Evolutionary conservation across 1,139 yeast species (phyloP).

Genomic region (Yamadazyma oceani): DNA sequence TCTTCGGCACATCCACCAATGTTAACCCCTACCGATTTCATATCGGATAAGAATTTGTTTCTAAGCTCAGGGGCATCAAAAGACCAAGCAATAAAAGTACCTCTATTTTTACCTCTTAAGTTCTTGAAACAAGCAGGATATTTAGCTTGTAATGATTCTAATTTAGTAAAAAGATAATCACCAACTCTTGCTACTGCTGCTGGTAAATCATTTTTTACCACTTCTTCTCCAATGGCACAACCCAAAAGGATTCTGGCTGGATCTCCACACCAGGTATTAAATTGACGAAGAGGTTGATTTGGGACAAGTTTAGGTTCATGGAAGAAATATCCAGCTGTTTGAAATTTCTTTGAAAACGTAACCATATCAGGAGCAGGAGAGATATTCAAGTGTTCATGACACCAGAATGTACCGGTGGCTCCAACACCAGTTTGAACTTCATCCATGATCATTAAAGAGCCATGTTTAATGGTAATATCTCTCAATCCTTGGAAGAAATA

Average conservation of each 20-base stretch:
- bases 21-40: conserved; percentile 60
- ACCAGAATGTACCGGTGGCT: conserved; percentile 72
- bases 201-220: conserved; percentile 51
- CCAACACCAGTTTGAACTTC: conserved; percentile 80
- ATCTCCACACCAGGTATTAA: conserved; percentile 86
- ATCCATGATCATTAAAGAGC: conserved; percentile 62
- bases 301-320: conserved; percentile 63
- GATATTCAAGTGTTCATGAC: conserved; percentile 69
- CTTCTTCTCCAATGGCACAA: conserved; percentile 61
- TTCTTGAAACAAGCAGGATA: conserved; percentile 47
- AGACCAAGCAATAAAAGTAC: conserved; percentile 79
- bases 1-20: conserved; percentile 73
- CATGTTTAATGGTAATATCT: conserved; percentile 59
- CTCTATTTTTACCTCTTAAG: conserved; percentile 67
- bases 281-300: conserved; percentile 67
- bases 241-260: conserved; percentile 69
- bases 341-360: conserved; percentile 75
- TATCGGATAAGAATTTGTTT: conserved; percentile 47
- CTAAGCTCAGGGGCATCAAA: conserved; percentile 47
- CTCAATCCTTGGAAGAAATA: conserved; percentile 65
- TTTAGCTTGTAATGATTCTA: conserved; percentile 42
- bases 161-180: conserved; percentile 51
- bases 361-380: conserved; percentile 69
- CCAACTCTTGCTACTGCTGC: conserved; percentile 57
- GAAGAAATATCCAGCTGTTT: conserved; percentile 77